A percentile compares a stretch with the other conserved stretches of the same genome.
Conservation (phyloP, 2,329 filamentous ascomycete species). For the Bisporella sp. region DNA sequence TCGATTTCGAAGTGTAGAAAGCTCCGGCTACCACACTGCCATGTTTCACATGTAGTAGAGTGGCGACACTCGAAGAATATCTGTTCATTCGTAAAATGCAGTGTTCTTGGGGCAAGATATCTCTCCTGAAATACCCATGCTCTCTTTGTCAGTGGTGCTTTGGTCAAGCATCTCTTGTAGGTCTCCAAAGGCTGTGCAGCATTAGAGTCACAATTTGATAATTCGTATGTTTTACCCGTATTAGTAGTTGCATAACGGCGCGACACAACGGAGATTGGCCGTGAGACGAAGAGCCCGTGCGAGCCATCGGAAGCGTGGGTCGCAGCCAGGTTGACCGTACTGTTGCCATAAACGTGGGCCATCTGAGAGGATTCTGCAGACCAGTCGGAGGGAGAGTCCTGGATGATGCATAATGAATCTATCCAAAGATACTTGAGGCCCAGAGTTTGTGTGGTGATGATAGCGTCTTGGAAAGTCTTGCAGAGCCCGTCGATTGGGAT, state of each 20-base stretch:
- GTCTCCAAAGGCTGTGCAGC: no score
- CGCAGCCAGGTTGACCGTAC: background rate
- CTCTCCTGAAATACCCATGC: no score
- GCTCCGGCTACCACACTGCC: no score
- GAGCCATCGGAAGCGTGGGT: background rate
- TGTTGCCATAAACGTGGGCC: background rate
- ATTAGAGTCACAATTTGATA: no score
- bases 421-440: conserved; percentile 12
- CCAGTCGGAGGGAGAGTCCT: background rate
- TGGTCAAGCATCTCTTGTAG: no score
- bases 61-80: no score
- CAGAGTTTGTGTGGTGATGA: conserved; percentile 2
- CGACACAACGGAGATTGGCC: background rate
- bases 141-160: no score
- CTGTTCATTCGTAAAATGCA: no score
- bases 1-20: no score
- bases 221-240: background rate
- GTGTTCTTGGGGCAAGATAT: no score
- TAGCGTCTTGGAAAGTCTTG: conserved; percentile 13
- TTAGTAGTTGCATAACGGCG: background rate
- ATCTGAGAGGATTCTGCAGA: background rate
- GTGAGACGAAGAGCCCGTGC: background rate
- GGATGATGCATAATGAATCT: no score
- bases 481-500: background rate
- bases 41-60: no score